A percentile compares a stretch with the other conserved stretches of the same genome.
Conservation (phyloP, 2,329 filamentous ascomycete genomes). For the Anisogramma anomala region DNA sequence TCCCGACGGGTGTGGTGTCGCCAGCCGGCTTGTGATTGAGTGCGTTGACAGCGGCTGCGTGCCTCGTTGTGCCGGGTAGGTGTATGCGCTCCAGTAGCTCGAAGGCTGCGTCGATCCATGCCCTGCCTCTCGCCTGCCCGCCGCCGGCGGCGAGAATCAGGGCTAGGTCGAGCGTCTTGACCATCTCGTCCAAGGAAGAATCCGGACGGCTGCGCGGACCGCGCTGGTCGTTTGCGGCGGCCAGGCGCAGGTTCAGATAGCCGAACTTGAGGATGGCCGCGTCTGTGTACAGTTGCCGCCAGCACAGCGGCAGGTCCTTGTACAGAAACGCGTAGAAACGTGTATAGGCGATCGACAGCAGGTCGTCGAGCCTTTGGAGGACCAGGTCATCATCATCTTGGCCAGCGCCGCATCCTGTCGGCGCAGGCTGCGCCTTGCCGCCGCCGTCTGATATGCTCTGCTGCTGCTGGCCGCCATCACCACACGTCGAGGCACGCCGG, state of each 20-base stretch:
- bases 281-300: slow-evolving; percentile 62
- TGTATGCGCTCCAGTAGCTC: slow-evolving; percentile 26
- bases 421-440: neutral
- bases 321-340: slow-evolving; percentile 62
- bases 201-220: too few species aligned
- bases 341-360: slow-evolving; percentile 47
- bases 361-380: slow-evolving; percentile 38
- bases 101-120: slow-evolving; percentile 42
- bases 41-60: neutral
- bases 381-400: slow-evolving; percentile 15
- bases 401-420: neutral
- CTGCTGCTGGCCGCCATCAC: neutral
- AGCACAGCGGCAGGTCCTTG: slow-evolving; percentile 52
- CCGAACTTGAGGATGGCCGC: slow-evolving; percentile 53
- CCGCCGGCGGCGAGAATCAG: slow-evolving; percentile 63
- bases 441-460: neutral
- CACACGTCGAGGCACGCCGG: neutral
- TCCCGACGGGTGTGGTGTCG: slow-evolving; percentile 3
- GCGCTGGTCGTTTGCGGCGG: too few species aligned
- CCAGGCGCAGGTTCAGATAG: slow-evolving; percentile 19
- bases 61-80: neutral
- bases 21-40: neutral
- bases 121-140: slow-evolving; percentile 34
- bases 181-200: slow-evolving; percentile 42
- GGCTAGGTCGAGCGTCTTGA: slow-evolving; percentile 61